A percentile compares a stretch with the other conserved stretches of the same genome.
phyloP scores from a whole-genome alignment of 1,284 basidiomycete species.

The Cystobasidium sp. region DNA sequence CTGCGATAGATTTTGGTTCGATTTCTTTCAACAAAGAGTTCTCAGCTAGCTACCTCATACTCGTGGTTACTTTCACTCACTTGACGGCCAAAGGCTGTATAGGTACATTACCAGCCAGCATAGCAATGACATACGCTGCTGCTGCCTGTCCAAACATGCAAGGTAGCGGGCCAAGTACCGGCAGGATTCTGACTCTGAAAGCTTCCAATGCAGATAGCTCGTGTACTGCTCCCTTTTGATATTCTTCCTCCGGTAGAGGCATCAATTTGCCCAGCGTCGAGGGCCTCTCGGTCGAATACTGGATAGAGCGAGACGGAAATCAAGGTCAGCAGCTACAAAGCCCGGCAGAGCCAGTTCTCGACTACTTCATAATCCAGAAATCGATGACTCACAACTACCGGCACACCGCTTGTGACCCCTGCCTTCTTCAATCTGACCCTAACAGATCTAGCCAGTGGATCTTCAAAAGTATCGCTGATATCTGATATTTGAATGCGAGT shows the following conservation, averaged over 20 bases:
- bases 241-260: conserved; percentile 89
- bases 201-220: conserved; percentile 92
- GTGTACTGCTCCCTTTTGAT: conserved; percentile 83
- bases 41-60: not conserved
- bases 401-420: conserved; percentile 51
- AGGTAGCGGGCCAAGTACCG: conserved; percentile 69
- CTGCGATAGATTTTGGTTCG: conserved; percentile 81
- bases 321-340: not conserved
- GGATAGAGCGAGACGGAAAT: not conserved
- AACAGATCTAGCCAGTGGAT: conserved; percentile 90
- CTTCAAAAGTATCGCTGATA: conserved; percentile 89
- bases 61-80: conserved; percentile 43
- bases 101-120: conserved; percentile 79
- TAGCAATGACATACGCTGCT: conserved; percentile 82
- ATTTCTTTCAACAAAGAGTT: conserved; percentile 56
- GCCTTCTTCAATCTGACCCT: conserved; percentile 67
- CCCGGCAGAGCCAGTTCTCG: not conserved
- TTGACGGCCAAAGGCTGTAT: conserved; percentile 80
- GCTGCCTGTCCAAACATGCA: conserved; percentile 77
- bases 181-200: conserved; percentile 87
- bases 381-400: conserved; percentile 51
- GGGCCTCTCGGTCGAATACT: conserved; percentile 91
- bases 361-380: not conserved
- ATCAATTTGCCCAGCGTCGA: conserved; percentile 79
- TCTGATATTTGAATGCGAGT: conserved; percentile 85